phyloP scores from a whole-genome alignment of 1,284 basidiomycete species.

The Moniliophthora roreri region DNA sequence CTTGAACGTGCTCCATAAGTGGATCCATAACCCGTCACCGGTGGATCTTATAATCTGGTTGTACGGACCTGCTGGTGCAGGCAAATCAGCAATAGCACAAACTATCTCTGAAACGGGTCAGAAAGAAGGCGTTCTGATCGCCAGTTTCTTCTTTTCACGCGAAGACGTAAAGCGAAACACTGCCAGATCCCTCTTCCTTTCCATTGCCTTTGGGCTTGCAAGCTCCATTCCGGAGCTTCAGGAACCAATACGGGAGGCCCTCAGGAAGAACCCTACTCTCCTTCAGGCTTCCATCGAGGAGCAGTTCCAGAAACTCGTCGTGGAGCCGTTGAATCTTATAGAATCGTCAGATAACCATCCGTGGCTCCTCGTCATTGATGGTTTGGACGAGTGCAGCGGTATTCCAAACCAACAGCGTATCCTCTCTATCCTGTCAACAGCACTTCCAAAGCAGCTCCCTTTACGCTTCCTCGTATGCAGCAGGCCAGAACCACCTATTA shows the following conservation, averaged over 20 bases:
- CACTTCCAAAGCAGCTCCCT: slow-evolving; percentile 23
- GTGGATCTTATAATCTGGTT: no score
- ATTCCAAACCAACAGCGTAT: slow-evolving; percentile 24
- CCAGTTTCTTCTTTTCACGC: slow-evolving; percentile 20
- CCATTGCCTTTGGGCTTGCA: slow-evolving; percentile 6
- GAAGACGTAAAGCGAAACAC: background rate
- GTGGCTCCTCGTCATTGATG: slow-evolving; percentile 23
- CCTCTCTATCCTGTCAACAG: slow-evolving; percentile 25
- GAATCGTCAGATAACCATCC: background rate
- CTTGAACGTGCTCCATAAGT: no score
- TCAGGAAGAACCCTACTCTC: background rate
- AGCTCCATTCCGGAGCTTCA: background rate
- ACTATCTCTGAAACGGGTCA: slow-evolving; percentile 16
- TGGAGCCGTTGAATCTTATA: background rate
- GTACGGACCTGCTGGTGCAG: slow-evolving; percentile 17
- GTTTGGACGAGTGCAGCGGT: slow-evolving; percentile 26
- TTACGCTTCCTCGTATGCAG: slow-evolving; percentile 27
- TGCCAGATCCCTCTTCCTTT: background rate
- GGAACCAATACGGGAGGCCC: background rate
- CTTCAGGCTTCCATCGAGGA: background rate
- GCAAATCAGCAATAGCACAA: slow-evolving; percentile 20
- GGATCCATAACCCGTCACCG: no score
- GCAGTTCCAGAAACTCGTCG: slow-evolving; percentile 10
- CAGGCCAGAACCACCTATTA: slow-evolving; percentile 25
- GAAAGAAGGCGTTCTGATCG: slow-evolving; percentile 7